phyloP scores from a whole-genome alignment of 2,329 filamentous ascomycete genomes.

The Plenodomus tracheiphilus region DNA sequence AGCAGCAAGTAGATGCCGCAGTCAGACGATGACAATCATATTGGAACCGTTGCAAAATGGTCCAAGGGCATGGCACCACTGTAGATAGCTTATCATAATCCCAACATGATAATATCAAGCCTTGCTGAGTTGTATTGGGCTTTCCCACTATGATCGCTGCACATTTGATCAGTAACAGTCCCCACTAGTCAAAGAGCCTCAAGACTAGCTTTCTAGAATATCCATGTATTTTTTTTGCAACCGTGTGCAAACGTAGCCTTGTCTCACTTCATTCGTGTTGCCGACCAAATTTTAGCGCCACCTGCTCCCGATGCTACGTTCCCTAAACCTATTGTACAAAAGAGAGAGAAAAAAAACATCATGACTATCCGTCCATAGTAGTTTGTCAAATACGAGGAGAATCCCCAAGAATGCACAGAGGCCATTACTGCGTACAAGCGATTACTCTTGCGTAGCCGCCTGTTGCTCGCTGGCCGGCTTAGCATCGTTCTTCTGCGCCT shows the following conservation, averaged over 20 bases:
- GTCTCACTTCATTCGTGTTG: neutral
- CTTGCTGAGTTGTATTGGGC: too few species aligned
- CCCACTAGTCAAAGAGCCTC: too few species aligned
- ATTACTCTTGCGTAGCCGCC: conserved; percentile 38
- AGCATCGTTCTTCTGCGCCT: conserved; percentile 38
- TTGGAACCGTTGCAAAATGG: too few species aligned
- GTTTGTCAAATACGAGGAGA: neutral
- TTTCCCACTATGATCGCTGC: too few species aligned
- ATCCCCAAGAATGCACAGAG: neutral
- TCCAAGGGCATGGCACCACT: too few species aligned
- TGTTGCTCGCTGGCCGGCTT: conserved; percentile 46
- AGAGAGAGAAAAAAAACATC: conserved; percentile 5
- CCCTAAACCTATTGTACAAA: conserved; percentile 14
- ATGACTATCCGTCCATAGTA: neutral
- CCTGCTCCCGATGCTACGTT: conserved; percentile 11
- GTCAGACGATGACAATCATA: too few species aligned
- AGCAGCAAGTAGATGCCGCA: too few species aligned
- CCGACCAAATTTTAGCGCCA: conserved; percentile 9
- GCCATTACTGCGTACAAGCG: neutral
- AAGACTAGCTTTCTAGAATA: neutral
- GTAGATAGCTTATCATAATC: too few species aligned
- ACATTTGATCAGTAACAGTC: too few species aligned
- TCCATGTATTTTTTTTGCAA: neutral
- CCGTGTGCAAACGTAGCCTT: neutral
- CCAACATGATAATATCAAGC: too few species aligned